Base-by-base conservation (phyloP, 148 eudicot species). In the Cornus controversa region DNA sequence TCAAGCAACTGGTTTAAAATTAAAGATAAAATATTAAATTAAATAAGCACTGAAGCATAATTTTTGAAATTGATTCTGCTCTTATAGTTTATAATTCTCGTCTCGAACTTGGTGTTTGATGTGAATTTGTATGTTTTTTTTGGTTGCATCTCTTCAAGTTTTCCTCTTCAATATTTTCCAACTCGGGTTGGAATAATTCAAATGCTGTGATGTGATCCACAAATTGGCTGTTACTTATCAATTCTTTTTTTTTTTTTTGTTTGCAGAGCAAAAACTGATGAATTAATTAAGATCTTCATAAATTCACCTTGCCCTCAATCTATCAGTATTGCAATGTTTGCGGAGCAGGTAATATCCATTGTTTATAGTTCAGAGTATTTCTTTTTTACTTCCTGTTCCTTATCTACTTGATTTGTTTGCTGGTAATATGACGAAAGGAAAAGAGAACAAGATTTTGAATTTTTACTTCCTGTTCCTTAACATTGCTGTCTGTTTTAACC, bases 301-400 rank as follows among this genome's bases (percentile, higher is more conserved):
- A 89, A 87, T 86, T 83, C 94, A 72, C 26, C 74, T 64, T 77
- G 75, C 79, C 94, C 98, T 15, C 99, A 91, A 73, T 87, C 93
- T 63, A 80, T 91, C 80, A 85, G 89, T 70, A 80, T 88, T 50
- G 84, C 82, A 27, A 81, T 82, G 53, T 93, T 93, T 74, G 94
- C 91, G 0, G 90, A 96, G 84, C 84, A 88, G 98, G 99, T 93
- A 89, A 54, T 28, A 63, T 53, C 47, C 13, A 1, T 66, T 79
- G 23, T 18, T 60, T 60, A n/a, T 60, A n/a, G 24, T 60, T 60
- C 25, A 60, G 6, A 60, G 5, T 14, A 22, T 14, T 60, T 18
- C 34, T 31, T 31, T 5, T 5, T 22, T 20, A 6, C 24, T 60
- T 20, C 57, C 57, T 50, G 22, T 14, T 50, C 20, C 57, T 50